These are phyloP conservation scores for Coniella vitis DNA, from an alignment of 2,329 filamentous ascomycete genomes.

Conservation along the genomic window DNA sequence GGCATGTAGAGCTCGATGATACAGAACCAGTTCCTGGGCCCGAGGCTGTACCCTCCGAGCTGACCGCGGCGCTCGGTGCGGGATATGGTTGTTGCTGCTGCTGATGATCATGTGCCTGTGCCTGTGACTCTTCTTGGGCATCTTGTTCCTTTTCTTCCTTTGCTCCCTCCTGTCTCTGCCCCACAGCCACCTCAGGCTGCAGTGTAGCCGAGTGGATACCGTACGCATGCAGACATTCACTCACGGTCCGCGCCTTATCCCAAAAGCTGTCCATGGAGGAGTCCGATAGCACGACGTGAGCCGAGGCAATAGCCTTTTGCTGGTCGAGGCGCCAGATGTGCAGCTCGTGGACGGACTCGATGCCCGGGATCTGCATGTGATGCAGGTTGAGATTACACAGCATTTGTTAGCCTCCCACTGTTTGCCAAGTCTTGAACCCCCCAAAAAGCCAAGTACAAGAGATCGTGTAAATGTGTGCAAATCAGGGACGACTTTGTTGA, in stretches of 20 bases:
- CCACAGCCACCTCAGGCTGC: slow-evolving; percentile 51
- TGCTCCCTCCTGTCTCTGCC: neutral
- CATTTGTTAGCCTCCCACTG: neutral
- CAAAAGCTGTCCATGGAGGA: slow-evolving; percentile 52
- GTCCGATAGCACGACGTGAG: slow-evolving; percentile 58
- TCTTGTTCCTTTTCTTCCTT: too few species aligned
- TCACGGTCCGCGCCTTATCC: slow-evolving; percentile 52
- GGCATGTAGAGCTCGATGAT: slow-evolving; percentile 35
- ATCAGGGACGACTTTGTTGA: too few species aligned
- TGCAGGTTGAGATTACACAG: neutral
- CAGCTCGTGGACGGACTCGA: slow-evolving; percentile 63
- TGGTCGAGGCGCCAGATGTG: slow-evolving; percentile 71
- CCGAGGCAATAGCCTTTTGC: slow-evolving; percentile 61
- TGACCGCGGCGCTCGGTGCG: too few species aligned
- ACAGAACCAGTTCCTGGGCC: too few species aligned
- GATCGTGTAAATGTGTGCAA: too few species aligned
- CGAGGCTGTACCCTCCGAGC: too few species aligned
- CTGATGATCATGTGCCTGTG: too few species aligned
- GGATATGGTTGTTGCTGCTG: too few species aligned
- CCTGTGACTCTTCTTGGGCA: too few species aligned
- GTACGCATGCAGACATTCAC: slow-evolving; percentile 65
- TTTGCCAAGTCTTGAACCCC: too few species aligned
- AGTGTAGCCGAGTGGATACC: slow-evolving; percentile 66
- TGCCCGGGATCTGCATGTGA: slow-evolving; percentile 51
- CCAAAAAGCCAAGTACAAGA: too few species aligned